Evolutionary conservation across 73 alveolate species (phyloP).

Genomic region (Paramecium pentaurelia): DNA sequence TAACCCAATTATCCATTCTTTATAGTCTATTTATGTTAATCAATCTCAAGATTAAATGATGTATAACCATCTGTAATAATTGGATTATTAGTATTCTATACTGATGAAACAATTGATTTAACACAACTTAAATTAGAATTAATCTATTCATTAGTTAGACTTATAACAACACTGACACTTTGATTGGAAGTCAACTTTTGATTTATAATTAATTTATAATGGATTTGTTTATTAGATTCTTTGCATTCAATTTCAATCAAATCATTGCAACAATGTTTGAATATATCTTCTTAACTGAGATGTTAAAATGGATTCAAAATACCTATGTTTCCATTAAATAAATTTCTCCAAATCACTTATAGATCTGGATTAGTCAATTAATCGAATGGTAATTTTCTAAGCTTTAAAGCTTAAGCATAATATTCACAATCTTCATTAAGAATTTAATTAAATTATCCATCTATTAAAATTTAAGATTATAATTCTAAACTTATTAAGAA

Average conservation of each 20-base stretch:
- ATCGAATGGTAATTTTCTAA: not conserved
- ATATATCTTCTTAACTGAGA: not conserved
- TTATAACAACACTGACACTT: not conserved
- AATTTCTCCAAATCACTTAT: not conserved
- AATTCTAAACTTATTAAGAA: not conserved
- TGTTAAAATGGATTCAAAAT: constrained; percentile 8
- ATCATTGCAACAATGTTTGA: constrained; percentile 24
- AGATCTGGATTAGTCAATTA: not conserved
- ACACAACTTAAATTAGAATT: not conserved
- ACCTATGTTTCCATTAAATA: not conserved
- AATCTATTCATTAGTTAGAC: not conserved
- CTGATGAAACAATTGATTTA: not conserved
- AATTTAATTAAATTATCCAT: not conserved
- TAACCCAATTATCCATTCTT: not conserved
- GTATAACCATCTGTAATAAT: not conserved
- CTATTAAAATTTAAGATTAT: not conserved
- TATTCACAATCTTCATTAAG: not conserved
- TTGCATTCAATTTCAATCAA: not conserved
- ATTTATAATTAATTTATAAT: not conserved
- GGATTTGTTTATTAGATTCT: not conserved
- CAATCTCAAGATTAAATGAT: not conserved
- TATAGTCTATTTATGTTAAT: not conserved
- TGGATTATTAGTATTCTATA: not conserved
- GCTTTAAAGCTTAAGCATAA: not conserved
- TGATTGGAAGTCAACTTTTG: not conserved